phyloP scores from a whole-genome alignment of 495 filamentous ascomycete species.

The Penicillium cosmopolitanum region DNA sequence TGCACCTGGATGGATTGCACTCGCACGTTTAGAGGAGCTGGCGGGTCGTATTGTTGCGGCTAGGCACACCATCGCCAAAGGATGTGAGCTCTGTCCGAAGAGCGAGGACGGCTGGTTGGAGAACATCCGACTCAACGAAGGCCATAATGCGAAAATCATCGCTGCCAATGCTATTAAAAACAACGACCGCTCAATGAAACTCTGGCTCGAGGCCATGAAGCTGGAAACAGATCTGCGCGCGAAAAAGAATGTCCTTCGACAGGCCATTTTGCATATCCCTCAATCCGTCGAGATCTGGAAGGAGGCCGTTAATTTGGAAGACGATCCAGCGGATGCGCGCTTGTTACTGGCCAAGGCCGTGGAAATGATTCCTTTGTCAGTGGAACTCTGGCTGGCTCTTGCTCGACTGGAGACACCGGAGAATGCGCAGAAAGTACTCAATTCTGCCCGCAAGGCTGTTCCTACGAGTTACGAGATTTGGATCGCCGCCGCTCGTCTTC shows the following conservation, averaged over 20 bases:
- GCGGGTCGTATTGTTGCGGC: constrained; percentile 90
- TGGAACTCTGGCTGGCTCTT: constrained; percentile 93
- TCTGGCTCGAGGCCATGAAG: constrained; percentile 96
- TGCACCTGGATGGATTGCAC: constrained; percentile 95
- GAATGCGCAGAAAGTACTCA: constrained; percentile 91
- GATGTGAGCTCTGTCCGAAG: constrained; percentile 88
- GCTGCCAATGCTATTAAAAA: constrained; percentile 92
- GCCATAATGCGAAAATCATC: constrained; percentile 91
- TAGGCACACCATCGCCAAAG: constrained; percentile 79
- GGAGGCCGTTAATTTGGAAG: constrained; percentile 93
- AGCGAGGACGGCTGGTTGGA: constrained; percentile 96
- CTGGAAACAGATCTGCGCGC: constrained; percentile 77
- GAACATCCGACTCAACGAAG: constrained; percentile 88
- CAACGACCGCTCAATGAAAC: constrained; percentile 82
- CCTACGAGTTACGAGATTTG: constrained; percentile 92
- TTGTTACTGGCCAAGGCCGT: constrained; percentile 90
- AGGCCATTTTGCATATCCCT: constrained; percentile 85
- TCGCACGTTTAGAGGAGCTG: constrained; percentile 87
- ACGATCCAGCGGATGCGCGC: constrained; percentile 81
- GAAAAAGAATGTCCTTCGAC: constrained; percentile 87
- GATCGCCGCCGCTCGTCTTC: constrained; percentile 90
- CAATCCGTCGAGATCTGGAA: constrained; percentile 96
- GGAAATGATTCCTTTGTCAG: constrained; percentile 88
- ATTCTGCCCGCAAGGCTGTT: constrained; percentile 90
- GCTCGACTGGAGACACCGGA: constrained; percentile 86